Conservation (phyloP, 345 rosid genomes). For the Nephelium lappaceum region DNA sequence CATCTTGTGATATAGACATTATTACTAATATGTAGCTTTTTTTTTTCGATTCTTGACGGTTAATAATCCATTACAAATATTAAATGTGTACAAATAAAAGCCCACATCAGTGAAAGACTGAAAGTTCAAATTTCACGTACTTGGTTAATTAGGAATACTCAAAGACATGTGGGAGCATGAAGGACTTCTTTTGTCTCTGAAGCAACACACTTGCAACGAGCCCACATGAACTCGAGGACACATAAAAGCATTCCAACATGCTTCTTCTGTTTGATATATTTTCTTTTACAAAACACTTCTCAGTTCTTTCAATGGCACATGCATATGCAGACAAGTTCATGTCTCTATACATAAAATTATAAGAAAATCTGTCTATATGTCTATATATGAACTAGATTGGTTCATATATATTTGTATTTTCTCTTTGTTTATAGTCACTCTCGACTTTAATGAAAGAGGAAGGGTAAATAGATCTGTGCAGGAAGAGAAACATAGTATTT, state of each 20-base stretch:
- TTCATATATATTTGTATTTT: not conserved
- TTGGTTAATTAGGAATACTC: too few species aligned
- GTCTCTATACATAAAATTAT: not conserved
- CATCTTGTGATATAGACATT: not conserved
- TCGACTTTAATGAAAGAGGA: not conserved
- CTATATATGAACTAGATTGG: not conserved
- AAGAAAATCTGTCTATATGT: not conserved
- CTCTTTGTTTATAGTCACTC: not conserved
- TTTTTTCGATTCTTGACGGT: not conserved
- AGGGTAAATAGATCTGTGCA: not conserved
- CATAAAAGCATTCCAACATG: constrained; percentile 5
- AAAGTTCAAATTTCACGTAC: too few species aligned
- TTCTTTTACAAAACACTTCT: not conserved
- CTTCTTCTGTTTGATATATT: not conserved
- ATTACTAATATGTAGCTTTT: not conserved
- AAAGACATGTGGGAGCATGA: not conserved
- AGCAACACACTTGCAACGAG: not conserved
- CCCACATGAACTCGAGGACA: not conserved
- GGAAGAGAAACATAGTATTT: too few species aligned
- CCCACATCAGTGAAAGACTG: too few species aligned
- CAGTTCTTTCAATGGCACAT: constrained; percentile 2
- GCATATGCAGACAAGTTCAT: constrained; percentile 2
- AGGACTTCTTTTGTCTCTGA: not conserved
- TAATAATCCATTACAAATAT: not conserved
- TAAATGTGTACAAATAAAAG: not conserved